Evolutionary conservation across 169 alveolate species (phyloP).

Genomic region (Plasmodium gaboni): DNA sequence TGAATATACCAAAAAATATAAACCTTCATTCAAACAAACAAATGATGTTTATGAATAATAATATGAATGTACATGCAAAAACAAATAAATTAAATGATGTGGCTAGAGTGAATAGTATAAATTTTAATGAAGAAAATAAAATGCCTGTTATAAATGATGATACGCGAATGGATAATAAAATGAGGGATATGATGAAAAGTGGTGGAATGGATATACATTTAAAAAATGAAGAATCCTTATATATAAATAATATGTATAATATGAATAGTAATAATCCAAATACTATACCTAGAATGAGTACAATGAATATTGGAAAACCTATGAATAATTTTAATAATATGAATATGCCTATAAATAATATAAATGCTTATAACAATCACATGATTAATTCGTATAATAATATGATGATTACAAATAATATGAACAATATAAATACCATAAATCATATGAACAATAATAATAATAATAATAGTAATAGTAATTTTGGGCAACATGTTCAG

Average conservation of each 20-base stretch:
- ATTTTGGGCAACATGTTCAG: too few species aligned
- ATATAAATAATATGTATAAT: conserved; percentile 9
- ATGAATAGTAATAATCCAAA: conserved; percentile 4
- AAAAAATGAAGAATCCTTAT: conserved; percentile 6
- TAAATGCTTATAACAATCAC: conserved; percentile 22
- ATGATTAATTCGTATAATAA: conserved; percentile 27
- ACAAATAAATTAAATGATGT: conserved; percentile 3
- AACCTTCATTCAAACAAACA: conserved; percentile 9
- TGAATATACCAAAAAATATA: conserved; percentile 11
- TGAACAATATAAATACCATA: background rate
- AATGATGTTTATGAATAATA: conserved; percentile 4
- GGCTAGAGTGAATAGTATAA: background rate
- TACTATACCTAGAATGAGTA: conserved; percentile 12
- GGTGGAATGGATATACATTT: background rate
- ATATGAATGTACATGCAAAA: background rate
- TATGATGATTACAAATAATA: background rate
- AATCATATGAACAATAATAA: background rate
- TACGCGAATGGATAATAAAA: background rate
- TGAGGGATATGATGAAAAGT: background rate
- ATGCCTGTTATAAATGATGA: conserved; percentile 21
- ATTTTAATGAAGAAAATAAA: conserved; percentile 1
- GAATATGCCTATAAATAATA: conserved; percentile 20
- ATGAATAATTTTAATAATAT: conserved; percentile 22
- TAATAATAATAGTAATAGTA: background rate
- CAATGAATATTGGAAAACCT: conserved; percentile 2